phyloP scores from a whole-genome alignment of 179 eudicot genomes.

The Beta macrorhiza region DNA sequence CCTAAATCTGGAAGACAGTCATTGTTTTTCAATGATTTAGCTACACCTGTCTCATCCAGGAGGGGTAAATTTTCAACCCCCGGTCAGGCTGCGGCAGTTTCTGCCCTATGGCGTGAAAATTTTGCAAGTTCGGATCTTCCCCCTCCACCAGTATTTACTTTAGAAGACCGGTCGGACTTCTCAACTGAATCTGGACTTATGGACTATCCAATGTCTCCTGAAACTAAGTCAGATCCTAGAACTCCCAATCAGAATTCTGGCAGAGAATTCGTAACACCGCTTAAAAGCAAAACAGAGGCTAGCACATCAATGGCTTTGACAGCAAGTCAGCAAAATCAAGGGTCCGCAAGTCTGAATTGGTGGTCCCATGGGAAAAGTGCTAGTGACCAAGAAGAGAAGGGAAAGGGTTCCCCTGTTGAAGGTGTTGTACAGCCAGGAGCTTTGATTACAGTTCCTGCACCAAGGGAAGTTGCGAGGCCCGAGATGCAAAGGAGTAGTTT shows the following conservation, averaged over 20 bases:
- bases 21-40: slow-evolving; percentile 69
- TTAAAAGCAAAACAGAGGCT: slow-evolving; percentile 57
- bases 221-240: slow-evolving; percentile 68
- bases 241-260: slow-evolving; percentile 55
- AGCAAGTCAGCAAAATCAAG: slow-evolving; percentile 57
- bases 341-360: slow-evolving; percentile 60
- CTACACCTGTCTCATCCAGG: slow-evolving; percentile 65
- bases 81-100: slow-evolving; percentile 95
- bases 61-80: slow-evolving; percentile 80
- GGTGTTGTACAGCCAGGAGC: slow-evolving; percentile 89
- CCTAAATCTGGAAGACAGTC: slow-evolving; percentile 75
- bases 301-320: slow-evolving; percentile 60
- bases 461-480: slow-evolving; percentile 90
- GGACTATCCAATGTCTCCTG: slow-evolving; percentile 79
- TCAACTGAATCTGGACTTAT: slow-evolving; percentile 74
- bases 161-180: slow-evolving; percentile 85
- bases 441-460: slow-evolving; percentile 78
- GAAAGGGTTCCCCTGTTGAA: slow-evolving; percentile 89
- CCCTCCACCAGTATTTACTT: slow-evolving; percentile 87
- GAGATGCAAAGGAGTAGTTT: slow-evolving; percentile 62
- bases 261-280: slow-evolving; percentile 54
- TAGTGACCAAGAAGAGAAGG: slow-evolving; percentile 76
- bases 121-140: slow-evolving; percentile 84
- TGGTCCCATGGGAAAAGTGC: slow-evolving; percentile 72
- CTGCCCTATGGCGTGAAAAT: slow-evolving; percentile 96